Evolutionary conservation across 2,329 filamentous ascomycete species (phyloP).

Genomic region (Colletotrichum siamense): DNA sequence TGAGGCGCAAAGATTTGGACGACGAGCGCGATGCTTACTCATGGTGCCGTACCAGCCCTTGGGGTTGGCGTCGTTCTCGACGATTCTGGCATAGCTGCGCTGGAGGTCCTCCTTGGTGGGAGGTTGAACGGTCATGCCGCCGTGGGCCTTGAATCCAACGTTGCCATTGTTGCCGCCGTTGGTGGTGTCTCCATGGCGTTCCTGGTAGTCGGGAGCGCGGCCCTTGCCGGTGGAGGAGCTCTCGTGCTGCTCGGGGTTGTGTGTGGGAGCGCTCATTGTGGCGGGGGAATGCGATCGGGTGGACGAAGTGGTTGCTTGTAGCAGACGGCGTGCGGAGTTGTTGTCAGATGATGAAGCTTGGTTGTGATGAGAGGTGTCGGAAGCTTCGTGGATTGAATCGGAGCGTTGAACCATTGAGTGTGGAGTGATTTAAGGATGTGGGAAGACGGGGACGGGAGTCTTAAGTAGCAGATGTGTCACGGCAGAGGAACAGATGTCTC

Average conservation of each 20-base stretch:
- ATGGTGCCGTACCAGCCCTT: conserved; percentile 91
- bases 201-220: conserved; percentile 16
- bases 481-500: background rate
- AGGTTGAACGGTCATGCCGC: conserved; percentile 75
- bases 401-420: background rate
- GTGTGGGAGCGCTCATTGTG: conserved; percentile 18
- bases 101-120: conserved; percentile 85
- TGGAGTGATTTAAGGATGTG: background rate
- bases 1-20: background rate
- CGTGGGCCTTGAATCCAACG: conserved; percentile 54
- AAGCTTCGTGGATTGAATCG: conserved; percentile 2
- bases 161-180: conserved; percentile 23
- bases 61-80: conserved; percentile 69
- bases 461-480: conserved; percentile 12
- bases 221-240: conserved; percentile 19
- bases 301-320: background rate
- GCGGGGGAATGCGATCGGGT: conserved; percentile 4
- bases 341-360: conserved; percentile 22
- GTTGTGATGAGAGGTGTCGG: background rate
- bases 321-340: conserved; percentile 6
- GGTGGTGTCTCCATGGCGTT: background rate
- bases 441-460: background rate
- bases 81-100: conserved; percentile 73
- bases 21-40: conserved; percentile 59
- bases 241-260: background rate